phyloP scores from a whole-genome alignment of 1,284 basidiomycete species.

The Ceratobasidium sp. region DNA sequence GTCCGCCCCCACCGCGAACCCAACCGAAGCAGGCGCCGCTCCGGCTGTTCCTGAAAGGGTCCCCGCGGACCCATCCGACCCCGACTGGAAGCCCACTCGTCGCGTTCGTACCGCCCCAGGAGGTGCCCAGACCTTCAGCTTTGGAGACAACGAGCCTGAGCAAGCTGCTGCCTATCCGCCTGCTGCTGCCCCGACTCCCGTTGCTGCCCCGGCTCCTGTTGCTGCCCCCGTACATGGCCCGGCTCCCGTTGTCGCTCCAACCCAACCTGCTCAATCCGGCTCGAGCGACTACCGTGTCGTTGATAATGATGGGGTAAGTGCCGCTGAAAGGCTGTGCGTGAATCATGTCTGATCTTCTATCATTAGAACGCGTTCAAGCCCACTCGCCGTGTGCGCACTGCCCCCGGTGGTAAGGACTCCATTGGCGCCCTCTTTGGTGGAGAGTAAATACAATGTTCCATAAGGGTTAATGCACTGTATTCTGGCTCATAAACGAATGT shows the following conservation, averaged over 20 bases:
- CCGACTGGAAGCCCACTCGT: slow-evolving; percentile 24
- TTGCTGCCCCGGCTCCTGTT: neutral
- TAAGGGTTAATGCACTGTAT: too few species aligned
- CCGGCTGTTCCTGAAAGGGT: neutral
- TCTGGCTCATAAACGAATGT: too few species aligned
- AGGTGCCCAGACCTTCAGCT: slow-evolving; percentile 23
- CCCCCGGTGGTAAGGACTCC: slow-evolving; percentile 23
- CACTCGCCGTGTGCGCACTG: slow-evolving; percentile 39
- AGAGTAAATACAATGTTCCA: too few species aligned
- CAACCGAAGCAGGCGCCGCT: slow-evolving; percentile 1
- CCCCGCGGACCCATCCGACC: slow-evolving; percentile 11
- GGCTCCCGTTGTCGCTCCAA: neutral
- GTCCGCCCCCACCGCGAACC: neutral
- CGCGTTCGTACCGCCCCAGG: slow-evolving; percentile 28
- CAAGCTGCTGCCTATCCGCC: neutral
- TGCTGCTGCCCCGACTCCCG: slow-evolving; percentile 7
- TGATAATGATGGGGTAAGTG: slow-evolving; percentile 28
- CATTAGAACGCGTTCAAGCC: slow-evolving; percentile 40
- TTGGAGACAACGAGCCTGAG: slow-evolving; percentile 6
- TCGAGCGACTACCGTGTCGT: slow-evolving; percentile 24
- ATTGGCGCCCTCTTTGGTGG: slow-evolving; percentile 16
- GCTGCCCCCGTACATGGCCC: slow-evolving; percentile 10
- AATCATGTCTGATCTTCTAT: neutral
- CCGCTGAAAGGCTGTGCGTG: neutral
- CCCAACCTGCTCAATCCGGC: neutral